Evolutionary conservation across 78 protist genomes (phyloP), one percentile per base, ranked within the genome.

Genomic region (Isochrysis galbana): DNA sequence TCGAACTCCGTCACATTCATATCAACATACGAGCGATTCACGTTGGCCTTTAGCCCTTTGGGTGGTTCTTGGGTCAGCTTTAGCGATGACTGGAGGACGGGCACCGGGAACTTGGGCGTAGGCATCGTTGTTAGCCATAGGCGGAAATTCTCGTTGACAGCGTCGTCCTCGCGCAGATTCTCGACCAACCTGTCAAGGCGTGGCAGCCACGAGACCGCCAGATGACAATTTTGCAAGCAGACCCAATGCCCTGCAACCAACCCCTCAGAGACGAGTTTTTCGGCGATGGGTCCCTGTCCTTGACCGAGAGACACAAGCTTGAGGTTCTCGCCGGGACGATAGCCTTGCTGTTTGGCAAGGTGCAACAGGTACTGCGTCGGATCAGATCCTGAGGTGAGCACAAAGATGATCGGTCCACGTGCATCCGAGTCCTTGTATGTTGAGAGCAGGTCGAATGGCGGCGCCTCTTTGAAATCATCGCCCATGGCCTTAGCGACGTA

Each of bases 221-320:
- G 93, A 39, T 97, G 98, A 91, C 98, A 97, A 90, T 96, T 97
- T 83, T 95, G 96, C 36, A 97, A 84, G 88, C 95, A 47, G 14
- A 96, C 93, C 97, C 97, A 96, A 45, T 87, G 54, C 21, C 97
- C 97, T 38, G 25, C 45, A 41, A 42, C 82, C 19, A 26, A 4
- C 10, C 96, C 92, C 72, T 51, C 46, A 2, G 45, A 54, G 29
- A 96, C 83, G 34, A 87, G 46, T 11, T 23, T 19, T 74, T 82
- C 91, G 22, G 95, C 96, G 45, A 92, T 93, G 0, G 96, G 95
- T 23, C 96, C 97, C 86, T 95, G 97, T 19, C 96, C 96, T 42
- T 94, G 96, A 29, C 97, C 97, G 14, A 94, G 93, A 14, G 96
- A 94, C 23, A 89, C 32, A 19, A 89, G 5, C n/a, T 77, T 47